Percentiles rank a stretch among this genome's conserved stretches.
phyloP scores from a whole-genome alignment of 352 stramenopile genomes.

The Phytophthora rubi region DNA sequence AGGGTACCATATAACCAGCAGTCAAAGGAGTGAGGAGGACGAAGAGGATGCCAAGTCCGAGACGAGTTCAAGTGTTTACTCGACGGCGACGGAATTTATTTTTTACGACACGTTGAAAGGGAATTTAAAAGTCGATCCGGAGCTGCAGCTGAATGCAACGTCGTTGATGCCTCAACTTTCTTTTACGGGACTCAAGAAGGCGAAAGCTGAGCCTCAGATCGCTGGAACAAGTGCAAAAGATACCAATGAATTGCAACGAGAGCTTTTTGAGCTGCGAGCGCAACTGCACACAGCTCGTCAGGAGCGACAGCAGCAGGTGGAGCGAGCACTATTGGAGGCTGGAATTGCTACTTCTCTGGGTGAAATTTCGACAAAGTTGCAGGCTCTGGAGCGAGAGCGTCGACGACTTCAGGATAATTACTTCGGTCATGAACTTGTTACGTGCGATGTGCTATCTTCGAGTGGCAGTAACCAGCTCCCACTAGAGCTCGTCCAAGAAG shows the following conservation, averaged over 20 bases:
- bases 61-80: slow-evolving; percentile 47
- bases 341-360: slow-evolving; percentile 34
- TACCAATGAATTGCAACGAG: slow-evolving; percentile 23
- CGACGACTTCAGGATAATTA: slow-evolving; percentile 37
- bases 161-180: slow-evolving; percentile 19
- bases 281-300: slow-evolving; percentile 41
- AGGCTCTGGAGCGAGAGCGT: slow-evolving; percentile 41
- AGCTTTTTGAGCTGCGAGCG: slow-evolving; percentile 41
- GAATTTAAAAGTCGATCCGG: neutral
- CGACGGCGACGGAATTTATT: slow-evolving; percentile 46
- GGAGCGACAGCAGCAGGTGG: slow-evolving; percentile 26
- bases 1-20: neutral
- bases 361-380: slow-evolving; percentile 31
- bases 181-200: neutral
- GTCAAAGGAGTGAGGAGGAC: slow-evolving; percentile 17
- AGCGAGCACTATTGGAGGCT: slow-evolving; percentile 21
- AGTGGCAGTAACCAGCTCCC: neutral
- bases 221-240: neutral
- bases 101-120: slow-evolving; percentile 43
- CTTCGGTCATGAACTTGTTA: slow-evolving; percentile 48
- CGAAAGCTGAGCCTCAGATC: neutral
- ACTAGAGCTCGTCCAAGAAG: slow-evolving; percentile 48
- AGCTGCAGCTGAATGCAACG: slow-evolving; percentile 5
- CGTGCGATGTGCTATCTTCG: slow-evolving; percentile 17
- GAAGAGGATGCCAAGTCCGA: slow-evolving; percentile 37